These are phyloP conservation scores for Amanita exitialis DNA, from an alignment of 768 basidiomycete genomes.

Conservation along the genomic window DNA sequence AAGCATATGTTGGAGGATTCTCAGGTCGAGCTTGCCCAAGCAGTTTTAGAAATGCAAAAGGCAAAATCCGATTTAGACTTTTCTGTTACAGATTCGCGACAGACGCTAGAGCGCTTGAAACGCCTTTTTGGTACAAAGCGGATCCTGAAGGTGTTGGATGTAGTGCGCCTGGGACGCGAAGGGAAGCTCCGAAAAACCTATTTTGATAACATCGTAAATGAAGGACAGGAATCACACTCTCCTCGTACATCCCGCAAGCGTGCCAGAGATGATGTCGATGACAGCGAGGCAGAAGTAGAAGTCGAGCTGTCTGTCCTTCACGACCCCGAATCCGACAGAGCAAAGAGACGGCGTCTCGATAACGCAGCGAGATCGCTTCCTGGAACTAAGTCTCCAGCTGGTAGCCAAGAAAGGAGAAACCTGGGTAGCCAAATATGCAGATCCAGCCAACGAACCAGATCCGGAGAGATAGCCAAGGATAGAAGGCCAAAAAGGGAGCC, in stretches of 20 bases:
- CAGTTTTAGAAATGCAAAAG: constrained; percentile 4
- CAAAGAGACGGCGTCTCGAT: neutral
- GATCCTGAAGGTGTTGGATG: neutral
- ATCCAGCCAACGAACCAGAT: neutral
- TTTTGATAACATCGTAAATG: neutral
- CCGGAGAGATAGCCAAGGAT: neutral
- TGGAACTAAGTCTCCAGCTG: neutral
- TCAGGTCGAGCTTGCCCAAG: neutral
- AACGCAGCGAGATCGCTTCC: neutral
- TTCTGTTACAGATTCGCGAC: neutral
- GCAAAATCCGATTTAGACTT: neutral
- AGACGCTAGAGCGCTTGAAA: neutral
- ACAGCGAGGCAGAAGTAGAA: constrained; percentile 11
- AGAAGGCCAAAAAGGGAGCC: neutral
- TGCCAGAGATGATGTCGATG: constrained; percentile 2
- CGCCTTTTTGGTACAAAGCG: neutral
- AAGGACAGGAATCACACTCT: neutral
- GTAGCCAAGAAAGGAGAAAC: neutral
- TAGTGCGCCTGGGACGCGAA: neutral
- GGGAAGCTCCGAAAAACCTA: neutral
- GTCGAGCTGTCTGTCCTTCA: constrained; percentile 5
- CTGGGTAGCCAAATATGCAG: neutral
- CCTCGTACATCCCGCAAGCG: constrained; percentile 7
- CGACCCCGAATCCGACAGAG: neutral
- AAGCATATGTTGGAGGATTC: neutral